Base-by-base conservation (phyloP, 148 eudicot genomes). In the Chenopodium album region DNA sequence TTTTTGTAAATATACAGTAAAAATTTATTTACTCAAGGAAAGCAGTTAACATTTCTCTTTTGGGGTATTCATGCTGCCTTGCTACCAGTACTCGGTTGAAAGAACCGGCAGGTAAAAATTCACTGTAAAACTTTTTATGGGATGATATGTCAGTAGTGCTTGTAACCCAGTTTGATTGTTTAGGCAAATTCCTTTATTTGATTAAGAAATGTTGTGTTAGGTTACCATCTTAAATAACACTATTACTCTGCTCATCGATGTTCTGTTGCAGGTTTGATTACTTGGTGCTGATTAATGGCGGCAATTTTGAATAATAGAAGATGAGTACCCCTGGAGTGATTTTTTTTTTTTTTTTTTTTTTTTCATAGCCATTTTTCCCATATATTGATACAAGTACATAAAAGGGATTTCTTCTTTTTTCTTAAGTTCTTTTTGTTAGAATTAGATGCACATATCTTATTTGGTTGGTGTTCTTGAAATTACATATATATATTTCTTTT, bases 331-430 rank as follows among this genome's bases (percentile, higher is more conserved):
- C 71, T 16, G 32, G 44, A 76, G 80, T 41, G 44, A 41, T 41
- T 41, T 41, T 26, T 32, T 46, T 76, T 56, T 32, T 77, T 71
- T 54, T 82, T 20, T 34, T 20, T 63, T 54, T 59, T 56, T 48
- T 47, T 85, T 50, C 77, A 32, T 37, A 70, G 29, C 48, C 74
- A 69, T 22, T 83, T 79, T 65, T 29, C 34, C 31, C 76, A 79
- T 34, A 71, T 70, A 44, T 84, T 70, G 86, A 56, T 84, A 70
- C 67, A 48, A 81, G 78, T 85, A 81, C 81, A 85, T 77, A 80
- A 71, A 50, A 50, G 78, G 37, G 60, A 46, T 48, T 80, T 32
- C 29, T 56, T 69, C n/a, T 14, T 32, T 31, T 37, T 32, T 70
- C 20, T 70, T 11, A 28, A 32, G 46, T 76, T 73, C 44, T 37